A percentile compares a stretch with the other conserved stretches of the same genome.
Evolutionary conservation across 179 eudicot genomes (phyloP).

Genomic region (Dionaea muscipula): DNA sequence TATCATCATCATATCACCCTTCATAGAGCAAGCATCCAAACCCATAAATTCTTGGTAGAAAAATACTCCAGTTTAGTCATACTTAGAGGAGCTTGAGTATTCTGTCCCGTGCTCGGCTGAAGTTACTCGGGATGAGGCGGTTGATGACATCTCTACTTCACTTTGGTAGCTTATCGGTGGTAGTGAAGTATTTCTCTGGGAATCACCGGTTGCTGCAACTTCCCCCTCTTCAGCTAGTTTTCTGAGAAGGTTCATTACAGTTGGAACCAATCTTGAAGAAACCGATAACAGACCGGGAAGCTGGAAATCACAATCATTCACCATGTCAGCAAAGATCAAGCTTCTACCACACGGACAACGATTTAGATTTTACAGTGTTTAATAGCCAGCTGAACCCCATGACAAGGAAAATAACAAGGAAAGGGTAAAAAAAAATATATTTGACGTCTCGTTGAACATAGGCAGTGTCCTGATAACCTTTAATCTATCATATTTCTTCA

Average conservation of each 20-base stretch:
- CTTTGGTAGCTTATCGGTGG: slow-evolving; percentile 30
- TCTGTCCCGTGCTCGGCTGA: slow-evolving; percentile 55
- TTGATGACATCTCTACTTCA: slow-evolving; percentile 35
- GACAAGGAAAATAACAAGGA: too few relatives aligned
- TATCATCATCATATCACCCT: not conserved
- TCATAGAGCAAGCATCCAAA: not conserved
- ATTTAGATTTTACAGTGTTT: too few relatives aligned
- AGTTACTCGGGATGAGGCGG: slow-evolving; percentile 57
- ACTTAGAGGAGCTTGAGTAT: slow-evolving; percentile 41
- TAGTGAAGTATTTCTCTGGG: slow-evolving; percentile 38
- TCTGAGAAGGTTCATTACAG: slow-evolving; percentile 74
- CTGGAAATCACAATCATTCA: slow-evolving; percentile 26
- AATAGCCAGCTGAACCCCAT: too few relatives aligned
- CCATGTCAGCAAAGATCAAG: not conserved
- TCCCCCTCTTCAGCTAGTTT: slow-evolving; percentile 75
- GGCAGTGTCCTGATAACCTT: too few relatives aligned
- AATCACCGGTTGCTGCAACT: slow-evolving; percentile 32
- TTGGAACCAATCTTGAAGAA: slow-evolving; percentile 81
- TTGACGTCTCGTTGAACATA: too few relatives aligned
- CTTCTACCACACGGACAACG: too few relatives aligned
- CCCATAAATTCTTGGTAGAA: not conserved
- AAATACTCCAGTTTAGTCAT: slow-evolving; percentile 22
- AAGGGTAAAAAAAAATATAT: too few relatives aligned
- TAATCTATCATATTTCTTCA: too few relatives aligned
- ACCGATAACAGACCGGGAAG: slow-evolving; percentile 81